Evolutionary conservation across 2,329 filamentous ascomycete species (phyloP), one percentile per base, ranked within the genome.

Genomic region (Dichotomopilus funicola): DNA sequence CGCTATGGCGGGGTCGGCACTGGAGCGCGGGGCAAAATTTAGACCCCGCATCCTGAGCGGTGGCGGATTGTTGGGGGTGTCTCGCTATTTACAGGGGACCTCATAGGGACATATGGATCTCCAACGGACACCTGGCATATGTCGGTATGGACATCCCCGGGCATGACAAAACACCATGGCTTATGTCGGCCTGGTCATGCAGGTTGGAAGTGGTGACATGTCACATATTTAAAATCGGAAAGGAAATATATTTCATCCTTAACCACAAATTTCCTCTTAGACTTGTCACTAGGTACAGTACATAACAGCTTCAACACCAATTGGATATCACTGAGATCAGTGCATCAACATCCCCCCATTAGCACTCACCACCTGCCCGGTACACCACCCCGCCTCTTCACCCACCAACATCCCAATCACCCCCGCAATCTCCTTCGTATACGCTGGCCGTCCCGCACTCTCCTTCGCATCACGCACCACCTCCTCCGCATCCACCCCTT

Each of bases 361-460:
- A 6, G 88, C 87, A 72, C 85, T 88, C 4, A 94, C 80, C 31
- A 91, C 86, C 69, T 86, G 87, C 1, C 89, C 89, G 0, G 88
- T 94, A 65, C 83, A 86, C 88, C 88, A 92, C 6, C 75, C 79
- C n/a, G 81, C 79, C 67, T 92, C 89, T 5, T 77, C 75, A 5
- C 80, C 79, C 67, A 87, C 89, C 27, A 91, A 71, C 86, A 91
- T 90, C 2, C 80, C 87, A 13, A 91, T 84, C 5, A 89, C 79
- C 0, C 87, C 88, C 0, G 87, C 88, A 69, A 92, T 77, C 73
- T 92, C 88, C 49, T 76, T 73, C 35, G 82, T 79, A 66, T 87
- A 88, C 3, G 78, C 88, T 4, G 79, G 80, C 60, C 84, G 76
- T 12, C 81, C 78, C 1, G 79, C 78, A 19, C 75, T 76, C 67